A percentile compares a stretch with the other conserved stretches of the same genome.
Conservation (phyloP, 371 early-diverging fungal genomes). For the Batrachochytrium dendrobatidis region DNA sequence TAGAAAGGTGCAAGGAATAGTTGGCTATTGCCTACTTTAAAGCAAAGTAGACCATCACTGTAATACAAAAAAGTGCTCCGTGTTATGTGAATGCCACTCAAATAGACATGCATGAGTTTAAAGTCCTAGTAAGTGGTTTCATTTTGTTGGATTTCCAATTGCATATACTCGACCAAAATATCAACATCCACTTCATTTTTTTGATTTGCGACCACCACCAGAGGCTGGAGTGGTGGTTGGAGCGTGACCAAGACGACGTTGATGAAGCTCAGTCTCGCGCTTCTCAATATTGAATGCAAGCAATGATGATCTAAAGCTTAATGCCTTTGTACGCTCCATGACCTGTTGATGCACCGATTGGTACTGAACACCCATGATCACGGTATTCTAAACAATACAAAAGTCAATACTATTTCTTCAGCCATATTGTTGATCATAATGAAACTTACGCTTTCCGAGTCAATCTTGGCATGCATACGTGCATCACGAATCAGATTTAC, state of each 20-base stretch:
- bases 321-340: slow-evolving; percentile 84
- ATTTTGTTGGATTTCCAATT: too few relatives aligned
- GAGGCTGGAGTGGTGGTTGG: too few relatives aligned
- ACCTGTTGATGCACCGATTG: slow-evolving; percentile 87
- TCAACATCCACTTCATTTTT: slow-evolving; percentile 6
- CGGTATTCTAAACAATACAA: slow-evolving; percentile 54
- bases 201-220: too few relatives aligned
- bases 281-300: slow-evolving; percentile 84
- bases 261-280: slow-evolving; percentile 52
- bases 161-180: too few relatives aligned
- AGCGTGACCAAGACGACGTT: background rate
- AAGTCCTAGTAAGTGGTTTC: too few relatives aligned
- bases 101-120: too few relatives aligned
- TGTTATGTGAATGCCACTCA: too few relatives aligned
- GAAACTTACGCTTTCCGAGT: slow-evolving; percentile 67
- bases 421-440: background rate
- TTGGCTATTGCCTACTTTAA: too few relatives aligned
- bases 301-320: slow-evolving; percentile 83
- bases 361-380: slow-evolving; percentile 80
- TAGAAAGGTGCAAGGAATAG: too few relatives aligned
- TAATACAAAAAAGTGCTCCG: too few relatives aligned
- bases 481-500: slow-evolving; percentile 92
- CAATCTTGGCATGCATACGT: slow-evolving; percentile 92
- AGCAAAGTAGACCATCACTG: too few relatives aligned
- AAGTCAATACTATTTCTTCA: background rate